Percentiles rank a stretch among this genome's conserved stretches.
Evolutionary conservation across 176 grass and related monocot genomes (phyloP).

Genomic region (Guadua angustifolia): DNA sequence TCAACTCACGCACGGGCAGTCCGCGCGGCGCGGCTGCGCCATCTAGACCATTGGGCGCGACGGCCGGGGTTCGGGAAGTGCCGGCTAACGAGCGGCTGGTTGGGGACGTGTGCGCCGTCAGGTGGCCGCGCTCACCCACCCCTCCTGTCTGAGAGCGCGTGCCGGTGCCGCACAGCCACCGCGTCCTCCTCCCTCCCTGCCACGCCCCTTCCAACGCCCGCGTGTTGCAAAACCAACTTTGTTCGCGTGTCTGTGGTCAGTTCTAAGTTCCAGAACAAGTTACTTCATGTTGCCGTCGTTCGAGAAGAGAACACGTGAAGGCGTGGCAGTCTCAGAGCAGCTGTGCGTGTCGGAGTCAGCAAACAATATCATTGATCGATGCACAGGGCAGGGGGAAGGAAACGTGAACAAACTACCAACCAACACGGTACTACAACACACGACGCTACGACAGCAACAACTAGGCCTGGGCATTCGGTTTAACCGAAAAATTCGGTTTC

Average conservation of each 20-base stretch:
- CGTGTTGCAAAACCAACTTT: no score
- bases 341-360: not conserved
- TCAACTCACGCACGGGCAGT: not conserved
- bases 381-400: not conserved
- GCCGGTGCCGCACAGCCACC: no score
- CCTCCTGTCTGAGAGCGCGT: no score
- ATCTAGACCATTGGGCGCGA: not conserved
- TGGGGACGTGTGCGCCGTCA: not conserved
- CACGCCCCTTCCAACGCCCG: no score
- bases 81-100: not conserved
- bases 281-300: not conserved
- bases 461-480: no score
- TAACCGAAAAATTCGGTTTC: no score
- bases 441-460: no score
- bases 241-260: not conserved
- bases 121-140: not conserved
- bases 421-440: conserved; percentile 36
- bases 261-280: no score
- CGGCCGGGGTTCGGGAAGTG: not conserved
- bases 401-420: conserved; percentile 22
- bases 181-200: no score
- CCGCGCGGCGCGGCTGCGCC: not conserved
- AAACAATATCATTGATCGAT: not conserved
- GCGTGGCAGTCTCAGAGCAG: conserved; percentile 4
- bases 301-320: not conserved